phyloP scores from a whole-genome alignment of 768 basidiomycete genomes.

The Steccherinum ochraceum region DNA sequence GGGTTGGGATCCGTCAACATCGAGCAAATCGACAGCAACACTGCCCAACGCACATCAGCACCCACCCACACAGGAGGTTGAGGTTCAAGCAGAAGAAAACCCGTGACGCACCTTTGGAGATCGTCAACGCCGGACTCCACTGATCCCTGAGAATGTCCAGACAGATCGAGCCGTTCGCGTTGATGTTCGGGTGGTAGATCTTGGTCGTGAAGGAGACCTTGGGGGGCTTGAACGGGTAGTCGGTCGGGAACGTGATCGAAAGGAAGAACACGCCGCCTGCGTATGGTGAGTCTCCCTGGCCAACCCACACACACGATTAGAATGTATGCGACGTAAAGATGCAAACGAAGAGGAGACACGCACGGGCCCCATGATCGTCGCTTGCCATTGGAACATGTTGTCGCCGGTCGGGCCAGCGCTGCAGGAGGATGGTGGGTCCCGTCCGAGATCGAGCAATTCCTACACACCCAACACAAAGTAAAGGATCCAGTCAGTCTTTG shows the following conservation, averaged over 20 bases:
- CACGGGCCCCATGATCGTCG: conserved; percentile 99
- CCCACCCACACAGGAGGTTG: too few species aligned
- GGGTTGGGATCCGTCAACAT: conserved; percentile 99
- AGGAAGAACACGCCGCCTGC: conserved; percentile 99
- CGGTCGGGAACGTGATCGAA: conserved; percentile 87
- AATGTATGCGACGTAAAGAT: conserved; percentile 2
- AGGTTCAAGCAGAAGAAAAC: background rate
- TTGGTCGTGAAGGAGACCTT: conserved; percentile 99
- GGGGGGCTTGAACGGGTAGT: conserved; percentile 99
- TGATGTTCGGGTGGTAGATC: conserved; percentile 99
- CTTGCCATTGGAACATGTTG: conserved; percentile 99
- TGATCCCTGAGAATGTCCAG: conserved; percentile 98
- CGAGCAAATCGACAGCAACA: conserved; percentile 95
- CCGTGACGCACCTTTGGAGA: conserved; percentile 80
- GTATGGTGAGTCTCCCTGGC: conserved; percentile 93
- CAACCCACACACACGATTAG: conserved; percentile 8
- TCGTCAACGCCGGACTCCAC: conserved; percentile 98
- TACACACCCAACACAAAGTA: conserved; percentile 25
- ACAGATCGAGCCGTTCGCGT: conserved; percentile 98
- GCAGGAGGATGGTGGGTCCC: conserved; percentile 99
- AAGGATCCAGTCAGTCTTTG: background rate
- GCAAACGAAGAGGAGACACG: conserved; percentile 27
- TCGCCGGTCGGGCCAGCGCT: conserved; percentile 97
- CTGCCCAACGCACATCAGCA: too few species aligned
- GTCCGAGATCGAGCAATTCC: conserved; percentile 99